Base-by-base conservation (phyloP, 768 basidiomycete species). In the Boletus subcaerulescens region DNA sequence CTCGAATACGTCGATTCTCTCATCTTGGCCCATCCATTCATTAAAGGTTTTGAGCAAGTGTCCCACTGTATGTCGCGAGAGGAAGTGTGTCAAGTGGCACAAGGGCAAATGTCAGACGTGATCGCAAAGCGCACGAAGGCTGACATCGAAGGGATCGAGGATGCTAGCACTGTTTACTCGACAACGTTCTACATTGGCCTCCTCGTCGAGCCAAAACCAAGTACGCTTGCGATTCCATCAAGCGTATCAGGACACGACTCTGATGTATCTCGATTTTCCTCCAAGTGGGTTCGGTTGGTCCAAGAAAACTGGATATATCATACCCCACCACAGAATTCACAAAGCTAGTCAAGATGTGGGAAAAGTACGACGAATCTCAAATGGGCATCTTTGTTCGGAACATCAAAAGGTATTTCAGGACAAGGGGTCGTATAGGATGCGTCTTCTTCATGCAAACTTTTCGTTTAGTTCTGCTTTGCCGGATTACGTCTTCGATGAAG, bases 161-260 rank as follows among this genome's bases (percentile, higher is more conserved):
- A 87, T 53, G 81, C 82, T 41, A 84, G 86, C 42, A 78, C 83
- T n/a, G 91, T 98, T 10, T 83, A 89, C 68, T 90, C 93, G n/a
- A 94, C 94, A n/a, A 93, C 91, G 2, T 98, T 97, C 73, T 99
- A 96, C 67, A 93, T 99, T 60, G 97, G 97, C 18, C 81, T 99
- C 52, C 83, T 86, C 42, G 91, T 99, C 58, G 89, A 93, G 70
- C 89, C 92, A 52, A 95, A 88, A 75, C 89, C 85, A 74, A 81
- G 95, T 97, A 74, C 76, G 81, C 79, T 58, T 61, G 54, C 48
- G 40, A 46, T 59, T 56, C 50, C 52, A 47, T 49, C 54, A 44
- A 47, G 33, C 36, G 50, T 65, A 61, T 44, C 33, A 33, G 33
- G 46, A 53, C 45, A 8, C 52, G 13, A 41, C 53, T 52, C 68